Conservation (phyloP, 768 basidiomycete genomes). For the Suillus bovinus region DNA sequence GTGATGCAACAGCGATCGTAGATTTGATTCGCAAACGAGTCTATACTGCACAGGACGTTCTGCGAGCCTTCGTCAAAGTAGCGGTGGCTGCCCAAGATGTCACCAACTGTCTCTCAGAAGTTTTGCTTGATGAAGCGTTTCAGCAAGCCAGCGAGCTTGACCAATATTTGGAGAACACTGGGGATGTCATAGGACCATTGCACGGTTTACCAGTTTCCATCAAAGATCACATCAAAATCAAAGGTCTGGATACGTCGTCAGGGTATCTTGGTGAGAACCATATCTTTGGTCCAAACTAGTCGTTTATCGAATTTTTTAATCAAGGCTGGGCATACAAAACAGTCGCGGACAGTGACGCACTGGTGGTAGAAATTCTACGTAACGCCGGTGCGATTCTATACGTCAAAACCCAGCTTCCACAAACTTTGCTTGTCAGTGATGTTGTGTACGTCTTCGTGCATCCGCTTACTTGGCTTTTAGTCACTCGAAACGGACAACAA, state of each 20-base stretch:
- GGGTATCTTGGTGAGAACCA: constrained; percentile 28
- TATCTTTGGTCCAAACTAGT: background rate
- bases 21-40: constrained; percentile 22
- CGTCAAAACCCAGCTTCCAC: constrained; percentile 48
- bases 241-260: constrained; percentile 41
- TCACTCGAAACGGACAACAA: constrained; percentile 56
- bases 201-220: constrained; percentile 47
- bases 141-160: constrained; percentile 51
- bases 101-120: constrained; percentile 58
- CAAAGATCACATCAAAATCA: constrained; percentile 49
- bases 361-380: constrained; percentile 45
- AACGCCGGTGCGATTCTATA: constrained; percentile 47
- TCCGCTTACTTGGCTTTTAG: constrained; percentile 29
- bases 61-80: constrained; percentile 28
- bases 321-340: constrained; percentile 41
- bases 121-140: constrained; percentile 55
- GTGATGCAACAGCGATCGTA: constrained; percentile 29
- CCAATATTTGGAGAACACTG: constrained; percentile 43
- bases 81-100: constrained; percentile 31
- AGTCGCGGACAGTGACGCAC: constrained; percentile 41
- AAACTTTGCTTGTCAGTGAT: constrained; percentile 46
- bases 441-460: constrained; percentile 4
- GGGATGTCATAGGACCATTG: constrained; percentile 46
- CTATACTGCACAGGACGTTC: constrained; percentile 27
- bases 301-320: constrained; percentile 22